Base-by-base conservation (phyloP, 305 asterid species). In the Fraxinus ornus region DNA sequence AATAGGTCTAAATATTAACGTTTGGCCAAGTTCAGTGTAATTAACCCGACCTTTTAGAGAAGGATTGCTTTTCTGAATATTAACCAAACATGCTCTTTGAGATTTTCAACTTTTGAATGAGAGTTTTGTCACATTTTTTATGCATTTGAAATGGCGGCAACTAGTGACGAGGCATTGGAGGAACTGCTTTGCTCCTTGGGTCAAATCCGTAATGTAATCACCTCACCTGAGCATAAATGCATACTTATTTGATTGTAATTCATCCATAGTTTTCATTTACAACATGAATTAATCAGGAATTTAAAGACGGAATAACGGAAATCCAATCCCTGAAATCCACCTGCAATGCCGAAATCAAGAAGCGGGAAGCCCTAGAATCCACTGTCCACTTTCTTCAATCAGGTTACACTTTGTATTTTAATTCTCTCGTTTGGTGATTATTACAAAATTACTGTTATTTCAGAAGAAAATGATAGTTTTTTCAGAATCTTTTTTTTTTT, bases 331-430 rank as follows among this genome's bases (percentile, higher is more conserved):
- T 86, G 83, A 77, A 84, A 71, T 79, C 84, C 30, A 84, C 75
- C 15, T 82, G 81, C 74, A 74, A 37, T 21, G 64, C 83, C n/a
- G 89, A 86, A 80, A 70, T 72, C 41, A 79, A 84, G 84, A 88
- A 84, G 81, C 82, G 88, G 8, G 87, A 88, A 80, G 86, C 87
- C 26, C 84, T 88, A n/a, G 84, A 86, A 22, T 70, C 75, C 24
- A 35, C 83, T 13, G 64, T 88, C n/a, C 79, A 55, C 12, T 64
- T 57, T 76, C 84, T 84, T 77, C 88, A 76, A 79, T 88, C 89
- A 79, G 88, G 91, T 88, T 71, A 15, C 47, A 4, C 71, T 32
- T 35, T 3, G 26, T 10, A 21, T 13, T 37, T 22, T 30, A 62
- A 15, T 24, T 32, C 3, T 12, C 6, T 33, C 57, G 49, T 1